Base-by-base conservation (phyloP, 352 stramenopile genomes). In the Pythium vanterpoolii region DNA sequence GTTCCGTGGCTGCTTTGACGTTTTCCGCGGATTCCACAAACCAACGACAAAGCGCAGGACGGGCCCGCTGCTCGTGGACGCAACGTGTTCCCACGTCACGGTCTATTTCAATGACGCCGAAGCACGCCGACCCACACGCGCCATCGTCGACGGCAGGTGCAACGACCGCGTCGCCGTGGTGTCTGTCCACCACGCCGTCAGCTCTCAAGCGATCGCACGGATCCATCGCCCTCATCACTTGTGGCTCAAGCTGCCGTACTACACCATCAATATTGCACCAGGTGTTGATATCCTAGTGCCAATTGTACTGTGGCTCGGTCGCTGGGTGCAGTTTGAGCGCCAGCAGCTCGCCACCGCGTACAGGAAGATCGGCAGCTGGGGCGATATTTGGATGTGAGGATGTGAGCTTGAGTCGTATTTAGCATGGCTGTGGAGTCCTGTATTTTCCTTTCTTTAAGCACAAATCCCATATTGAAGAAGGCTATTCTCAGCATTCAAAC, bases 121-220 rank as follows among this genome's bases (percentile, higher is more conserved):
- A 26, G 51, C 51, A 5, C 51, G 40, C 5, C 27, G 51, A 5
- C 51, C 51, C 6, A 49, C 38, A n/a, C 51, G 51, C 10, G 51
- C 39, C 16, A 44, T 58, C 26, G 40, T 48, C 19, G 40, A 58
- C 21, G 36, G 51, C 38, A 18, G 38, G 18, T 49, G 38, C 38
- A 27, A n/a, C 24, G 51, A 58, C 39, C 36, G 38, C 36, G 9
- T 47, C 3, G 51, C 39, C 16, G 26, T 48, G 5, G 27, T 58
- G 24, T 58, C 51, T 4, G 42, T 58, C 51, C 51, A 58, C 51
- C 51, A 58, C 51, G 51, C 51, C 10, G 26, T 58, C 24, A 40
- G 31, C 24, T 28, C 51, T 24, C 38, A 58, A 13, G 23, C 51
- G 11, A 27, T 58, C 51, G 51, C 51, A 18, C 51, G 51, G 0